These are phyloP conservation scores for Phaeophleospora eucalypticola DNA, from an alignment of 2,329 filamentous ascomycete genomes.

Conservation along the genomic window DNA sequence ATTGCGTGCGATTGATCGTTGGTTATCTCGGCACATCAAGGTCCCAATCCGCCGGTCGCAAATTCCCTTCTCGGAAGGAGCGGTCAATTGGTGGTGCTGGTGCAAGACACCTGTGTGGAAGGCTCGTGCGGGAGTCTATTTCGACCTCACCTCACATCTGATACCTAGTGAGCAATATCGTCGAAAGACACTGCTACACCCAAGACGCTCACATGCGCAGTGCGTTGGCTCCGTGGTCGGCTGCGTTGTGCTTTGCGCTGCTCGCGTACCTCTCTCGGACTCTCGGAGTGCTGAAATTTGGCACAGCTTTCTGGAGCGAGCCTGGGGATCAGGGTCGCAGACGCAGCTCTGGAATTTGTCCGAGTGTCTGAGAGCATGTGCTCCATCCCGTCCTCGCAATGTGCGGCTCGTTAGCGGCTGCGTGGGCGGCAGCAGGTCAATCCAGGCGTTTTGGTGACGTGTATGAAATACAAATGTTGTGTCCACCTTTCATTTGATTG, in stretches of 20 bases:
- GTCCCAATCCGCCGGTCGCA: background rate
- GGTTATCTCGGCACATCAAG: background rate
- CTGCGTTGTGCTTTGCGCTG: background rate
- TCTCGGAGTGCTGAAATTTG: background rate
- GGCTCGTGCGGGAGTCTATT: slow-evolving; percentile 6
- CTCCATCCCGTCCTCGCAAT: no score
- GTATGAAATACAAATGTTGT: background rate
- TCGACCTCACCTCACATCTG: slow-evolving; percentile 4
- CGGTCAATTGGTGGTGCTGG: background rate
- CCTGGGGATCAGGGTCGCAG: no score
- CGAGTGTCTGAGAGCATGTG: no score
- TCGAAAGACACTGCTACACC: no score
- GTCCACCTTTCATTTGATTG: background rate
- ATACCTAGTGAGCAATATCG: no score
- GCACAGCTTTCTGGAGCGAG: background rate
- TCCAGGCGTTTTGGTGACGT: background rate
- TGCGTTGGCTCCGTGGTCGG: background rate
- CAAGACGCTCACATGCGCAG: no score
- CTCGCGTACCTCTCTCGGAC: background rate
- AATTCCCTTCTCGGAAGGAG: background rate
- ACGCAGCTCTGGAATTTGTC: no score
- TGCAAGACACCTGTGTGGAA: background rate
- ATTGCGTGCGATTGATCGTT: no score
- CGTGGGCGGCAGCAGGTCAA: background rate
- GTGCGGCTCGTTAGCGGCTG: no score